phyloP scores from a whole-genome alignment of 139 green algal genomes.

The Tetraselmis chui region DNA sequence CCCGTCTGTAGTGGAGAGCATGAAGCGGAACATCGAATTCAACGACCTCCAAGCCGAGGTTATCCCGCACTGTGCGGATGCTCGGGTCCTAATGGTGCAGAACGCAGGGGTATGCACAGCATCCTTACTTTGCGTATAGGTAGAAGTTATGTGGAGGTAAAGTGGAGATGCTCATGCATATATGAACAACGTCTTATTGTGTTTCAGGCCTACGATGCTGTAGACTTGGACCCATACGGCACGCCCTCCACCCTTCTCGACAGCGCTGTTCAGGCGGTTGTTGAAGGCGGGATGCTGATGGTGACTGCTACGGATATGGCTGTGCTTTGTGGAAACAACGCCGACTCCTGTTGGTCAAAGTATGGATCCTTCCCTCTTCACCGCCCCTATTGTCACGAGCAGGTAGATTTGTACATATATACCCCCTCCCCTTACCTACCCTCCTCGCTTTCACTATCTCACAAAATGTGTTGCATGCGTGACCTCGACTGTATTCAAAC shows the following conservation, averaged over 20 bases:
- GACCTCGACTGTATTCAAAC: too few relatives aligned
- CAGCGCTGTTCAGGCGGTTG: constrained; percentile 78
- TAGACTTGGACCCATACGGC: constrained; percentile 97
- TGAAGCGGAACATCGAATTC: constrained; percentile 72
- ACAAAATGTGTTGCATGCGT: too few relatives aligned
- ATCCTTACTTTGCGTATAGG: background rate
- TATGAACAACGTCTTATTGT: too few relatives aligned
- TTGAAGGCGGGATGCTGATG: constrained; percentile 87
- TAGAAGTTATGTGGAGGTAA: too few relatives aligned
- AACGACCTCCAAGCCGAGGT: constrained; percentile 51
- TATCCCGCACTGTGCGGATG: constrained; percentile 55
- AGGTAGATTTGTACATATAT: too few relatives aligned
- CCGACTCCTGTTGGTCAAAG: constrained; percentile 89
- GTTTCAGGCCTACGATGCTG: constrained; percentile 68
- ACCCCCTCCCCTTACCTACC: too few relatives aligned
- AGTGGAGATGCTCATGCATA: too few relatives aligned
- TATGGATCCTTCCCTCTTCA: constrained; percentile 89
- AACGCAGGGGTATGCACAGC: constrained; percentile 8
- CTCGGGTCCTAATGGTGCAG: constrained; percentile 76
- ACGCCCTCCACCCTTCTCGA: constrained; percentile 87
- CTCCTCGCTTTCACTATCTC: too few relatives aligned
- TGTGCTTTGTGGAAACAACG: constrained; percentile 93
- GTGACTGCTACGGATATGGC: constrained; percentile 97
- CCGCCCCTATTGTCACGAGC: constrained; percentile 90
- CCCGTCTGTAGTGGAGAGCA: constrained; percentile 49